These are phyloP conservation scores for Ascochyta viciae-villosae DNA, from an alignment of 2,329 filamentous ascomycete genomes.

Conservation along the genomic window DNA sequence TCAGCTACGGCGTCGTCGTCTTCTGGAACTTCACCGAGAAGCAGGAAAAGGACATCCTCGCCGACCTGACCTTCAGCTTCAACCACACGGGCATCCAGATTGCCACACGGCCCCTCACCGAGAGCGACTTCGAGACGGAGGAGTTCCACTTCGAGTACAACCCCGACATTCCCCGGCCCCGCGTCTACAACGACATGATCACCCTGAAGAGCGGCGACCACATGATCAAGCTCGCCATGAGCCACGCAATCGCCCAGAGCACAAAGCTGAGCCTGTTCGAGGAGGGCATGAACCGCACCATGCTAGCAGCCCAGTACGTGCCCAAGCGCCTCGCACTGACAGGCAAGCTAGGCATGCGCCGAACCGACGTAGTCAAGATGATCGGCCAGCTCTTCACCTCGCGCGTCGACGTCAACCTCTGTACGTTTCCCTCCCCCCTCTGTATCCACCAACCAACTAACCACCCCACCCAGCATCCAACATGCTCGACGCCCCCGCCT, in stretches of 20 bases:
- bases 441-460: conserved; percentile 4
- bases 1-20: conserved; percentile 94
- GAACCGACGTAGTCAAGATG: conserved; percentile 91
- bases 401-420: conserved; percentile 95
- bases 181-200: conserved; percentile 99
- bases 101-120: conserved; percentile 78
- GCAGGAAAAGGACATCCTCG: conserved; percentile 95
- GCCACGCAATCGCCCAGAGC: conserved; percentile 95
- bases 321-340: conserved; percentile 88
- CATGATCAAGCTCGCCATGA: conserved; percentile 99
- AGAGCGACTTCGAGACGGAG: conserved; percentile 94
- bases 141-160: conserved; percentile 99
- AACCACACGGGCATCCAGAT: conserved; percentile 71
- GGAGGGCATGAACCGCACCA: conserved; percentile 92
- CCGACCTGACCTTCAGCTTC: conserved; percentile 88
- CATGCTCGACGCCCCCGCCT: conserved; percentile 93
- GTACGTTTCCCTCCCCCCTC: conserved; percentile 63
- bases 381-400: conserved; percentile 90
- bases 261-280: conserved; percentile 97
- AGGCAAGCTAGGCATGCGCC: conserved; percentile 87
- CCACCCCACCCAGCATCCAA: conserved; percentile 72
- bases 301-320: conserved; percentile 90
- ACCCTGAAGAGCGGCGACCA: conserved; percentile 93
- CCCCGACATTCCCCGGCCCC: conserved; percentile 79
- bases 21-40: conserved; percentile 99